Evolutionary conservation across 495 filamentous ascomycete species (phyloP), one percentile per base, ranked within the genome.

Genomic region (Polyplosphaeria fusca): DNA sequence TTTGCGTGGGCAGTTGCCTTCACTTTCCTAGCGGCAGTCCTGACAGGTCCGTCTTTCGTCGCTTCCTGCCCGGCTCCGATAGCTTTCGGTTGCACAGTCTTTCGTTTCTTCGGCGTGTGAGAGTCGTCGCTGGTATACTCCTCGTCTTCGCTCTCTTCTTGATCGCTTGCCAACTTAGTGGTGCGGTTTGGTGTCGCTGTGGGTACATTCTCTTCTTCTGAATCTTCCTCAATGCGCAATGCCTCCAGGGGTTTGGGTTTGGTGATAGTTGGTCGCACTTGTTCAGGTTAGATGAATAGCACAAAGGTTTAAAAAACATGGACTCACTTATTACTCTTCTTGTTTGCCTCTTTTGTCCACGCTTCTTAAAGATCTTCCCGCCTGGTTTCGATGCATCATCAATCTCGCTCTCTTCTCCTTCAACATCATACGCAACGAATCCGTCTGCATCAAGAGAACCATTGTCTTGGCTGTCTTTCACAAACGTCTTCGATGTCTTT

Each of bases 321-420:
- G 11, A 66, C 66, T 73, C 82, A 83, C 95, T 92, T 35, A 81
- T 86, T n/a, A 86, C 82, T 35, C 79, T 71, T 46, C 87, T 76
- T 2, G 92, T 95, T 28, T 87, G 89, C 38, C 92, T 79, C 72
- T 97, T 97, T 67, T 89, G 84, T 0, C 92, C 92, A 71, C 86
- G 89, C 79, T 97, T 97, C 75, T 95, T 96, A 75, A 84, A 96
- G 2, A 80, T 71, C 45, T 79, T 82, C 18, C 80, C 63, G 0
- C 80, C 77, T 11, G 80, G 39, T 77, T 52, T 27, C 55, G 50
- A 55, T 55, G 61, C 12, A 3, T 42, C 60, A 14, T 55, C 51
- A 41, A 41, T 30, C 46, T 59, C 50, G 54, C 45, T 74, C 2
- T 52, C 62, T 18, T 51, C 45, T 38, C 45, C 28, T 41, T 77